Percentiles rank a stretch among this genome's conserved stretches.
These are phyloP conservation scores for Penium margaritaceum DNA, from an alignment of 139 green algal genomes.

Conservation along the genomic window DNA sequence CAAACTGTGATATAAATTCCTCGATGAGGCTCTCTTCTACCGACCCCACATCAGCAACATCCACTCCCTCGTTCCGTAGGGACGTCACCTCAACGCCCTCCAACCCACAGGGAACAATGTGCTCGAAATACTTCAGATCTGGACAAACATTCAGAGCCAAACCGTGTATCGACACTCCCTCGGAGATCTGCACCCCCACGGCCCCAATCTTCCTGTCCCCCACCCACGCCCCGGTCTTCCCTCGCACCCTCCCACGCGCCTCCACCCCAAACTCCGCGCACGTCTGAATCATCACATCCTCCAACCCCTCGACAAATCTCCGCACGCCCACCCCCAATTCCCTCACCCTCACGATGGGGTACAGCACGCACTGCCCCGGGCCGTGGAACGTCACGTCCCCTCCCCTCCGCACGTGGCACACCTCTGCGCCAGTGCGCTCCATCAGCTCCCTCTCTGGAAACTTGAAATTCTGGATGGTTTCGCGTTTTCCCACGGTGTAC, in stretches of 20 bases:
- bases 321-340: conserved; percentile 62
- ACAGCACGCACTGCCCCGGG: conserved; percentile 73
- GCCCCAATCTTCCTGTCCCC: conserved; percentile 76
- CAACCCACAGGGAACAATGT: conserved; percentile 63
- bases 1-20: conserved; percentile 7
- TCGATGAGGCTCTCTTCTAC: conserved; percentile 10
- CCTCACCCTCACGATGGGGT: conserved; percentile 76
- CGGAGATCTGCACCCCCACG: conserved; percentile 79
- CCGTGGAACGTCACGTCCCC: conserved; percentile 48
- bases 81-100: conserved; percentile 38
- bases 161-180: conserved; percentile 79
- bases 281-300: conserved; percentile 69
- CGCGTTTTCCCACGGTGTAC: conserved; percentile 34
- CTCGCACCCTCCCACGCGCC: conserved; percentile 52
- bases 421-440: conserved; percentile 2
- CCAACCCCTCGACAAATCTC: conserved; percentile 79
- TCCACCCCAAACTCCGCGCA: conserved; percentile 36
- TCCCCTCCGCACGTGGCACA: conserved; percentile 11
- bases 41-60: conserved; percentile 8
- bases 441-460: background rate
- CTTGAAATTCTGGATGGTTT: conserved; percentile 12
- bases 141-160: conserved; percentile 78
- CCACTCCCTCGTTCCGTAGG: conserved; percentile 15
- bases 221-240: conserved; percentile 80
- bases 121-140: conserved; percentile 63